Evolutionary conservation across 805 yeast species (phyloP).

Genomic region (Alloascoidea hylecoeti): DNA sequence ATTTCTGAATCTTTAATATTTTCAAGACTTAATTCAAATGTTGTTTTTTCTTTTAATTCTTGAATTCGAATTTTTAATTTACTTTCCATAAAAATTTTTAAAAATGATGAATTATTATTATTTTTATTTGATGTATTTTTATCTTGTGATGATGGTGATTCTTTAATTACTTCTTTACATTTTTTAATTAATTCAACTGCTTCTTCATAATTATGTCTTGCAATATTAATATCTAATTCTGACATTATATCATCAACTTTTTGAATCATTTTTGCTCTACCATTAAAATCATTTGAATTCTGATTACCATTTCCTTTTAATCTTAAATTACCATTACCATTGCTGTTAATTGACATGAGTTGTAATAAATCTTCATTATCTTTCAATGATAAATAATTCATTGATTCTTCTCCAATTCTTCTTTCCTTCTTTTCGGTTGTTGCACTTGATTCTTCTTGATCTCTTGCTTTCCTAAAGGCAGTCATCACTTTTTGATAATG

Average conservation of each 20-base stretch:
- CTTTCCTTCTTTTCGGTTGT: constrained; percentile 5
- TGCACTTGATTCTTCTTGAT: constrained; percentile 33
- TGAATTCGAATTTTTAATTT: constrained; percentile 13
- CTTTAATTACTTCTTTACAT: constrained; percentile 8
- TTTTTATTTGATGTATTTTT: background rate
- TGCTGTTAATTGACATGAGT: constrained; percentile 6
- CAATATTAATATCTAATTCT: constrained; percentile 47
- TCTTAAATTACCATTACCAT: background rate
- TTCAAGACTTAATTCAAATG: constrained; percentile 18
- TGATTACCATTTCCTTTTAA: background rate
- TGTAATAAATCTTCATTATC: constrained; percentile 16
- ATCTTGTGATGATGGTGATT: constrained; percentile 1
- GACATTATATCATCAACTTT: constrained; percentile 41
- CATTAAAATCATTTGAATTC: background rate
- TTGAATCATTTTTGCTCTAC: constrained; percentile 7
- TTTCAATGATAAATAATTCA: constrained; percentile 6
- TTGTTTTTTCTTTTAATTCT: constrained; percentile 17
- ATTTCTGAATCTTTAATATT: constrained; percentile 15
- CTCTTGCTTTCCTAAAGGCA: constrained; percentile 46
- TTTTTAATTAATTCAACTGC: constrained; percentile 17
- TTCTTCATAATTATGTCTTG: constrained; percentile 37
- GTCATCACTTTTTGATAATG: constrained; percentile 33
- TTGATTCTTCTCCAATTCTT: constrained; percentile 3
- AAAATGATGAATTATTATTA: background rate
- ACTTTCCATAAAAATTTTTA: constrained; percentile 6